These are phyloP conservation scores for Aspergillus fischeri DNA, from an alignment of 2,329 filamentous ascomycete genomes.

Conservation along the genomic window DNA sequence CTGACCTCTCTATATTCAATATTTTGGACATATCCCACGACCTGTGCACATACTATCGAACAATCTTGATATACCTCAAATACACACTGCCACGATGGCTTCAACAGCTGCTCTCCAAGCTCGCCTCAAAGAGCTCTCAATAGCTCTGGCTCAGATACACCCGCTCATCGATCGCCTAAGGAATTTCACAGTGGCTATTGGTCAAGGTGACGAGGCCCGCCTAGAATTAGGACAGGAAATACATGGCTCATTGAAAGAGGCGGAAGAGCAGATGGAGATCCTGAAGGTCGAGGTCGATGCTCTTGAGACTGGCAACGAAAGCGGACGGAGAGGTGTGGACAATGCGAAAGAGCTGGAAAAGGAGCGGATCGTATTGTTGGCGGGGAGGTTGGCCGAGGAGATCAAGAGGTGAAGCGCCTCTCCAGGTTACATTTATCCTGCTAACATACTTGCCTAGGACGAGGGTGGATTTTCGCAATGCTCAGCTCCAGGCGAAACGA, in stretches of 20 bases:
- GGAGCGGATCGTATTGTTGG: slow-evolving; percentile 61
- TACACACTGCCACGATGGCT: slow-evolving; percentile 30
- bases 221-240: slow-evolving; percentile 78
- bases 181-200: slow-evolving; percentile 58
- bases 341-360: slow-evolving; percentile 60
- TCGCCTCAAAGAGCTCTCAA: slow-evolving; percentile 50
- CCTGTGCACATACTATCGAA: not conserved
- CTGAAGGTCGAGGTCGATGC: slow-evolving; percentile 74
- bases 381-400: slow-evolving; percentile 65
- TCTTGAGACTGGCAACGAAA: slow-evolving; percentile 47
- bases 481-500: slow-evolving; percentile 73
- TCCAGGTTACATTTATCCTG: not conserved
- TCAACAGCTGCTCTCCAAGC: slow-evolving; percentile 39
- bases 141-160: slow-evolving; percentile 50
- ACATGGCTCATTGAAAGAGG: slow-evolving; percentile 68
- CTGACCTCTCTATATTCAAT: not conserved
- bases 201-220: slow-evolving; percentile 61
- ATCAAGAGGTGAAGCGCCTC: slow-evolving; percentile 58
- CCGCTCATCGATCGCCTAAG: slow-evolving; percentile 54
- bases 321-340: slow-evolving; percentile 30
- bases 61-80: not conserved
- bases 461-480: slow-evolving; percentile 70
- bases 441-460: slow-evolving; percentile 37
- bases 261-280: slow-evolving; percentile 79
- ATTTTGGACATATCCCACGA: not conserved